Evolutionary conservation across 805 yeast species (phyloP), one percentile per base, ranked within the genome.

Genomic region (Zygosaccharomyces bailii): DNA sequence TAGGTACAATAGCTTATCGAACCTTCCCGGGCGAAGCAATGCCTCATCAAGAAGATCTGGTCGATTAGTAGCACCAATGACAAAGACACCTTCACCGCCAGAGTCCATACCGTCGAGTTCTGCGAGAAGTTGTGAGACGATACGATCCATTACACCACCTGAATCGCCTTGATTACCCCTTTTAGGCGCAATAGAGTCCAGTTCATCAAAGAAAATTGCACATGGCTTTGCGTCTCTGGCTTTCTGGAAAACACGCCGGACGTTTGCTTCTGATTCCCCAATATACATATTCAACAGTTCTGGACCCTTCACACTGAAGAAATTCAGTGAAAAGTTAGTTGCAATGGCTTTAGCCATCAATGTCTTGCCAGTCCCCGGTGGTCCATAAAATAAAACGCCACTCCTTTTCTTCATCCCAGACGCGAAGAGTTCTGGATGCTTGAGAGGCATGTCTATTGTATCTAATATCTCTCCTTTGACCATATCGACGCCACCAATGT

Each of bases 111-210:
- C 98, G 61, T 93, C 99, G 34, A 93, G 71, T 63, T 93, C 99
- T 0, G 98, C 96, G 42, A 93, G 71, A 31, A 93, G 69, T 64
- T 93, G 99, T 0, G 97, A 90, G 0, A 93, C 99, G 52, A 93
- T 93, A 65, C 99, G 78, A 62, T 93, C 99, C 99, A 93, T 93
- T 2, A 93, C 98, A 54, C 98, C 99, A 13, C 98, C 98, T 2
- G 97, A 89, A 65, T 93, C 99, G 18, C 99, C 98, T 60, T 93
- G 97, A 62, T 91, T 90, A 21, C 99, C 99, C 71, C 98, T 81
- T 63, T 93, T 91, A 2, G 98, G 98, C 0, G 99, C 99, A 1
- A 93, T 97, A 1, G 97, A 89, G 67, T 93, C 99, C 66, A 93
- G 74, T 68, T 93, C 99, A 69, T 93, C 99, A 60, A 93, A 93